Percentiles rank a stretch among this genome's conserved stretches.
These are phyloP conservation scores for Plasmodium cynomolgi DNA, from an alignment of 169 alveolate genomes.

Conservation along the genomic window DNA sequence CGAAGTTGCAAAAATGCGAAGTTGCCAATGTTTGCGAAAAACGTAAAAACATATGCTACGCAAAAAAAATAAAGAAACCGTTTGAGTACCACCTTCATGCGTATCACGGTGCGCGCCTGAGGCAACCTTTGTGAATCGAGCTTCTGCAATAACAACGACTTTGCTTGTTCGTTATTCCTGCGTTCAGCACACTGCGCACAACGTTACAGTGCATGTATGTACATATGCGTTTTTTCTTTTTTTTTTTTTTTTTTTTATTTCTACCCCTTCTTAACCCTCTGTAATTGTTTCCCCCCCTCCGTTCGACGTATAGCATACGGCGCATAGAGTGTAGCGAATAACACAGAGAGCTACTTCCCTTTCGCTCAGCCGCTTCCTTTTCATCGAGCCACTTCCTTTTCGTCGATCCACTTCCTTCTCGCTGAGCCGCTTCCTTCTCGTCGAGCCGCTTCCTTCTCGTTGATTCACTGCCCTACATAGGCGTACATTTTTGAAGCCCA, in stretches of 20 bases:
- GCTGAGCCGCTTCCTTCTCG: too few relatives aligned
- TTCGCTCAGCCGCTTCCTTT: too few relatives aligned
- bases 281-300: background rate
- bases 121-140: background rate
- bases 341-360: background rate
- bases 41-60: background rate
- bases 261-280: background rate
- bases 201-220: background rate
- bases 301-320: background rate
- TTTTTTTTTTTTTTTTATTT: too few relatives aligned
- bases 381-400: too few relatives aligned
- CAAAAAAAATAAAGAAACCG: background rate
- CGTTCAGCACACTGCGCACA: background rate
- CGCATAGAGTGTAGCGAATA: background rate
- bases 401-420: background rate
- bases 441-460: background rate
- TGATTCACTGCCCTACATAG: background rate
- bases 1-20: background rate
- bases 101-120: background rate
- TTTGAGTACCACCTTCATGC: background rate
- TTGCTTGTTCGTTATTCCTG: conserved; percentile 3
- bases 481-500: background rate
- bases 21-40: background rate
- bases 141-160: background rate
- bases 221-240: background rate